Base-by-base conservation (phyloP, 2,329 filamentous ascomycete species). In the Aschersonia sp. region DNA sequence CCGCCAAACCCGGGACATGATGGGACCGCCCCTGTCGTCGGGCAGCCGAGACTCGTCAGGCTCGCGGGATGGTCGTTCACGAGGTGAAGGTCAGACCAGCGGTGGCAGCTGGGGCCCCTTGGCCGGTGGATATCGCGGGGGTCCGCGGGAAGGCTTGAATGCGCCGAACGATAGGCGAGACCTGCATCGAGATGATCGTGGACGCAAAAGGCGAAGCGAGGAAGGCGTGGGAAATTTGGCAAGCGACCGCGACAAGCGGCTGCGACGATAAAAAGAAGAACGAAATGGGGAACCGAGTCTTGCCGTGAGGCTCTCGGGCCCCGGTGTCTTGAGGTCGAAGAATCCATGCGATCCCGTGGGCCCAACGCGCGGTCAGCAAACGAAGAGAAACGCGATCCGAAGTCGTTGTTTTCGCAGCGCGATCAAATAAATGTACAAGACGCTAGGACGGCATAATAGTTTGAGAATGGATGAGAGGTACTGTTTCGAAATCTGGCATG, bases 171-270 rank as follows among this genome's bases (percentile, higher is more conserved):
- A 63, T 46, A 59, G 63, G 32, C 57, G 60, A 29, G 63, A 64
- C 2, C 4, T n/a, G 10, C 40, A 56, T 46, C 55, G 62, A 52
- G 58, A 65, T 45, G 64, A 68, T 35, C 62, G 65, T 11, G 59
- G 62, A 35, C 60, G 64, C 50, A 62, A 67, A 56, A 55, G 65
- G 50, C 56, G 63, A 56, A 75, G 71, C 53, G 73, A 76, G 50
- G 74, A 75, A 46, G 68, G 68, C 22, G 56, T 59, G n/a, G 64
- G 62, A 37, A 53, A 54, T 22, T 50, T 62, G 51, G 53, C 58
- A 12, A 68, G 59, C 55, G 72, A 75, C 40, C 65, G 70, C 49
- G 74, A 78, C 51, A 79, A 79, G 66, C 67, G 75, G 58, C 68
- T 64, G 52, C 68, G 75, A 60, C 69, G 70, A 56, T 75, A 47